Percentiles rank a stretch among this genome's conserved stretches.
Evolutionary conservation across 1,284 basidiomycete species (phyloP).

Genomic region (Cutaneotrichosporon cyanovorans): DNA sequence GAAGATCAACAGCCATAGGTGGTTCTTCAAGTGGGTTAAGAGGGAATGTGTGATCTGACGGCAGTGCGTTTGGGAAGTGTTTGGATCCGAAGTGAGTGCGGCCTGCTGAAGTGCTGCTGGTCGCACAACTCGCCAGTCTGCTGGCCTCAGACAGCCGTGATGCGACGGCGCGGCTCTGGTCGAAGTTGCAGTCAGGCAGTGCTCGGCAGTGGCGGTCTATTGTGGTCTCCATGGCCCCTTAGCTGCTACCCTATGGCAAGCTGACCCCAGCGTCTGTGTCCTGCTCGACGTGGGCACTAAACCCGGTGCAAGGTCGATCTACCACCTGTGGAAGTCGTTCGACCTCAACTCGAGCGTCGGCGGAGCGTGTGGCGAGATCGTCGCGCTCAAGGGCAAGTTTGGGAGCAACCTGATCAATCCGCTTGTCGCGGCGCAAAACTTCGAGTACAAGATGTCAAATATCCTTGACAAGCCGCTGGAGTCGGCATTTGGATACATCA

Average conservation of each 20-base stretch:
- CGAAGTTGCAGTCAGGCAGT: no score
- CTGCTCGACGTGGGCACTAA: slow-evolving; percentile 91
- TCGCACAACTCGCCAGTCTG: no score
- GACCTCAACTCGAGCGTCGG: slow-evolving; percentile 93
- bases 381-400: slow-evolving; percentile 79
- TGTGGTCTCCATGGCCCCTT: no score
- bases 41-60: slow-evolving; percentile 41
- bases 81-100: slow-evolving; percentile 39
- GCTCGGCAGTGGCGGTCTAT: no score
- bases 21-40: slow-evolving; percentile 62
- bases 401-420: slow-evolving; percentile 72
- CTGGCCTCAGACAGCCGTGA: no score
- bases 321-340: slow-evolving; percentile 95
- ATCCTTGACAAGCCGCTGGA: slow-evolving; percentile 82
- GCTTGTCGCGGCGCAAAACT: slow-evolving; percentile 51
- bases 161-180: no score
- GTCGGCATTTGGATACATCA: slow-evolving; percentile 80
- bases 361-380: slow-evolving; percentile 94
- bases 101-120: no score
- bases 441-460: slow-evolving; percentile 93
- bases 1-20: slow-evolving; percentile 72
- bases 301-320: slow-evolving; percentile 81
- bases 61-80: slow-evolving; percentile 19
- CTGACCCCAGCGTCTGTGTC: slow-evolving; percentile 76
- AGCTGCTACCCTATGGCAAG: no score